Conservation (phyloP, 2,329 filamentous ascomycete species). For the Drechslerella dactyloides region DNA sequence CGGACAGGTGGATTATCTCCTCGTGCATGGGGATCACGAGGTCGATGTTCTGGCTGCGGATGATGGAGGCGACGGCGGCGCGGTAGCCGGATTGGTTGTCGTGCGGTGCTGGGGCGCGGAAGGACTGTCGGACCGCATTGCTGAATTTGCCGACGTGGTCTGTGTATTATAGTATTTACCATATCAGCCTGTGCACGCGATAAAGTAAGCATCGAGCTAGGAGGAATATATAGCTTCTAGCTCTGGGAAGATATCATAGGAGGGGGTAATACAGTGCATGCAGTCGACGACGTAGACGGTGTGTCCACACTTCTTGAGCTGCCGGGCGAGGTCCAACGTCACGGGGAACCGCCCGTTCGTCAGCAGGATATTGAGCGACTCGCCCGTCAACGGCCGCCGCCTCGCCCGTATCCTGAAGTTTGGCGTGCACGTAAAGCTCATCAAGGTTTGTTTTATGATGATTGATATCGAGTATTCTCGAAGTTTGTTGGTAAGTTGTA, state of each 20-base stretch:
- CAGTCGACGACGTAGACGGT: slow-evolving; percentile 53
- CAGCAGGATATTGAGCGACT: slow-evolving; percentile 53
- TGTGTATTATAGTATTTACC: neutral
- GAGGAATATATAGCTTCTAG: neutral
- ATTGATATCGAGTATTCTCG: too few species aligned
- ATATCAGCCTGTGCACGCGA: too few species aligned
- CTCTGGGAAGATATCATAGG: too few species aligned
- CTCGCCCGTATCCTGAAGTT: slow-evolving; percentile 6
- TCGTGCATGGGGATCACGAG: slow-evolving; percentile 56
- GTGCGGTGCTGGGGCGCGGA: slow-evolving; percentile 52
- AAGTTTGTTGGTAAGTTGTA: too few species aligned
- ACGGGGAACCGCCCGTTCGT: slow-evolving; percentile 55
- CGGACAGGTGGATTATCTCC: slow-evolving; percentile 56
- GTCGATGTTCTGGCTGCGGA: slow-evolving; percentile 52
- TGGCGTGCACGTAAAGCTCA: slow-evolving; percentile 9
- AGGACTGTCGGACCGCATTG: slow-evolving; percentile 51
- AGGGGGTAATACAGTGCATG: slow-evolving; percentile 54
- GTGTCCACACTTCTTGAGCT: slow-evolving; percentile 52
- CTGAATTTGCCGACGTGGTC: slow-evolving; percentile 55
- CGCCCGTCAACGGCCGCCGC: slow-evolving; percentile 1
- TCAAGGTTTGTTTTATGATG: too few species aligned
- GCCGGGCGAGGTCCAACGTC: slow-evolving; percentile 54
- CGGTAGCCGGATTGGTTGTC: slow-evolving; percentile 52
- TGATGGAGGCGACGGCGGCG: slow-evolving; percentile 39
- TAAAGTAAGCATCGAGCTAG: too few species aligned